Conservation (phyloP, 306 rosid species). For the Prunus dulcis region DNA sequence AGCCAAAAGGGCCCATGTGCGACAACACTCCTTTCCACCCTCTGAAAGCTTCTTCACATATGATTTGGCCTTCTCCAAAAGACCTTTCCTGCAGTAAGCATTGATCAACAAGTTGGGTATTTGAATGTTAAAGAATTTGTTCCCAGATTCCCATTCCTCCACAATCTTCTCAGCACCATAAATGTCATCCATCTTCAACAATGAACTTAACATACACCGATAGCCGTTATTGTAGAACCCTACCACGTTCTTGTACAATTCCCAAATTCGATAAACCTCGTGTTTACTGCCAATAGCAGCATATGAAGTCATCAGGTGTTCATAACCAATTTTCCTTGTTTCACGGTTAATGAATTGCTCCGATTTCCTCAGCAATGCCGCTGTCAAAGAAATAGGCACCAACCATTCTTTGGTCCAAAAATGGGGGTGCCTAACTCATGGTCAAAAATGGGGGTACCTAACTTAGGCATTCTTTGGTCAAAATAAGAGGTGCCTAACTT, state of each 20-base stretch:
- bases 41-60: conserved; percentile 39
- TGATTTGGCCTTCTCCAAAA: conserved; percentile 56
- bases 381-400: no score
- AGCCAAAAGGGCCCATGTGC: conserved; percentile 49
- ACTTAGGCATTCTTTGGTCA: no score
- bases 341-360: background rate
- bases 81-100: conserved; percentile 51
- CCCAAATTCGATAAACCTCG: conserved; percentile 65
- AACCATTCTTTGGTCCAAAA: no score
- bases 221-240: conserved; percentile 31
- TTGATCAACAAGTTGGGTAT: conserved; percentile 45
- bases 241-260: conserved; percentile 24
- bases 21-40: conserved; percentile 41
- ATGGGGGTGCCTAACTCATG: no score
- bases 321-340: conserved; percentile 34
- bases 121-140: conserved; percentile 34
- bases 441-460: no score
- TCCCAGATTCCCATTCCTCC: conserved; percentile 59
- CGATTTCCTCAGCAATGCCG: background rate
- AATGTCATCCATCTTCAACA: conserved; percentile 57
- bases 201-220: conserved; percentile 44
- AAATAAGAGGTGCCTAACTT: no score
- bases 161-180: conserved; percentile 59
- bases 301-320: conserved; percentile 41
- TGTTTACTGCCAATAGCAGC: conserved; percentile 47